Percentiles rank a stretch among this genome's conserved stretches.
Evolutionary conservation across 306 rosid genomes (phyloP).

Genomic region (Cicer arietinum): DNA sequence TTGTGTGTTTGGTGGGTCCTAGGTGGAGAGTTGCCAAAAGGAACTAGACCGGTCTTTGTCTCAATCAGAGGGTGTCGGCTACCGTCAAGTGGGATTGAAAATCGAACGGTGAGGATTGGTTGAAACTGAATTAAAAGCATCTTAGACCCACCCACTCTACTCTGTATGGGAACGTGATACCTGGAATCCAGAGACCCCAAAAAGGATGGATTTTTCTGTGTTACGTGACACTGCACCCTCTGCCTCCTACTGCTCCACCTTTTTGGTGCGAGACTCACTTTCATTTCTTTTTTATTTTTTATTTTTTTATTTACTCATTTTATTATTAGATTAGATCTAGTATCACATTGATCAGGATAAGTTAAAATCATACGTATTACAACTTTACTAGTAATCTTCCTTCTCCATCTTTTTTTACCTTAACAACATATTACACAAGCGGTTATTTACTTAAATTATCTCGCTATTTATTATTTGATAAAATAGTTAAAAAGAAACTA

Average conservation of each 20-base stretch:
- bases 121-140: conserved; percentile 40
- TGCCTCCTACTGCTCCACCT: conserved; percentile 18
- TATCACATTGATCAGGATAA: too few relatives aligned
- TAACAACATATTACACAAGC: too few relatives aligned
- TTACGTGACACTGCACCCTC: conserved; percentile 30
- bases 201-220: conserved; percentile 15
- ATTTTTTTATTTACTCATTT: too few relatives aligned
- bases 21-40: conserved; percentile 69
- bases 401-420: too few relatives aligned
- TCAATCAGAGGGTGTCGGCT: conserved; percentile 53
- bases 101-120: conserved; percentile 57
- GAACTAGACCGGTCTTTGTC: conserved; percentile 91
- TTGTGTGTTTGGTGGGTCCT: conserved; percentile 47
- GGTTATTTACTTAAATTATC: too few relatives aligned
- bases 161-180: conserved; percentile 42
- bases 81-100: conserved; percentile 42
- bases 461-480: too few relatives aligned
- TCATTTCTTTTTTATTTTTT: too few relatives aligned
- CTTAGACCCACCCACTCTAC: conserved; percentile 32
- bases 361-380: too few relatives aligned
- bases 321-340: too few relatives aligned
- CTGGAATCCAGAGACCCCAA: conserved; percentile 41
- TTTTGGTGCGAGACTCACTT: not conserved
- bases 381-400: too few relatives aligned
- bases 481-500: too few relatives aligned